These are phyloP conservation scores for Picocystis sp. DNA, from an alignment of 163 green algal genomes.

Conservation along the genomic window DNA sequence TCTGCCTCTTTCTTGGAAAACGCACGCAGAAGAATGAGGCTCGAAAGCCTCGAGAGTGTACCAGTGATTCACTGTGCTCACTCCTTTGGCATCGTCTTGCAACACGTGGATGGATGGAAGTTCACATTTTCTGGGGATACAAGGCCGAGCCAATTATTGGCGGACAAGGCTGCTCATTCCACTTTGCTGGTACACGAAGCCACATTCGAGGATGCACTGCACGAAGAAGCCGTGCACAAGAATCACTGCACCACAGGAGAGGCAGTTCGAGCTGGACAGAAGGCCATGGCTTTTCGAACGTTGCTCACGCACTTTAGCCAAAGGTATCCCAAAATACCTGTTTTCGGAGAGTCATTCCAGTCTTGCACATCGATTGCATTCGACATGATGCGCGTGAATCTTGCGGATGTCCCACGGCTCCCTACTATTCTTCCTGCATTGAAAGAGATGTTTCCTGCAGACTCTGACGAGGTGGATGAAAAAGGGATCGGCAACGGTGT, in stretches of 20 bases:
- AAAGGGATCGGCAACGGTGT: no score
- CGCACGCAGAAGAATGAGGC: slow-evolving; percentile 20
- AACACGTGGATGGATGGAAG: slow-evolving; percentile 21
- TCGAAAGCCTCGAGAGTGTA: slow-evolving; percentile 43
- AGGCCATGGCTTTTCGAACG: slow-evolving; percentile 56
- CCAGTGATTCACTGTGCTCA: slow-evolving; percentile 56
- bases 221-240: slow-evolving; percentile 68
- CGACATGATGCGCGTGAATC: slow-evolving; percentile 59
- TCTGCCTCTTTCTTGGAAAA: no score
- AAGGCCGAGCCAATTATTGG: neutral
- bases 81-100: slow-evolving; percentile 42
- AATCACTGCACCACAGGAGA: slow-evolving; percentile 73
- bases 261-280: slow-evolving; percentile 38
- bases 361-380: slow-evolving; percentile 52
- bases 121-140: slow-evolving; percentile 8
- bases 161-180: neutral
- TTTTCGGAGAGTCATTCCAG: slow-evolving; percentile 18
- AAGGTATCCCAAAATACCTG: slow-evolving; percentile 77
- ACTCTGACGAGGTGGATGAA: no score
- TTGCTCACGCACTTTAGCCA: slow-evolving; percentile 95
- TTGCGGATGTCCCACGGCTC: slow-evolving; percentile 42
- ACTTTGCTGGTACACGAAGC: slow-evolving; percentile 23
- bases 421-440: slow-evolving; percentile 36
- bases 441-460: no score
- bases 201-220: slow-evolving; percentile 74